Evolutionary conservation across 768 basidiomycete species (phyloP).

Genomic region (Hericium coralloides): DNA sequence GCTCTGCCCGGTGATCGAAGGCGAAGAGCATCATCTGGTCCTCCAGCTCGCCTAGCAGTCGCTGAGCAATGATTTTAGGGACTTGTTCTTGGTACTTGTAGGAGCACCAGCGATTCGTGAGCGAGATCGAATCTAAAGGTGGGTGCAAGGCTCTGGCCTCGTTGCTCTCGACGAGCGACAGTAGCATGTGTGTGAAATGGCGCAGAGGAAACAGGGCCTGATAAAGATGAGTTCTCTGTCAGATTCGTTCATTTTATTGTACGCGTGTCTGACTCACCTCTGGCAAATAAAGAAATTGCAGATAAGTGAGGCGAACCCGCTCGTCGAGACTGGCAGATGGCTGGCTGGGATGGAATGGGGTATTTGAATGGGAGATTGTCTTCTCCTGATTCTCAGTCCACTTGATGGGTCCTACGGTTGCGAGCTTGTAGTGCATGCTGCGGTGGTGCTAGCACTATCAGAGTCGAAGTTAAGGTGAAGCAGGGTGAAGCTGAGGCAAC

Average conservation of each 20-base stretch:
- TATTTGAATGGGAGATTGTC: neutral
- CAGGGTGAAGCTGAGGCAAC: neutral
- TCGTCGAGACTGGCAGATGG: neutral
- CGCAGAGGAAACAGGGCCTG: slow-evolving; percentile 68
- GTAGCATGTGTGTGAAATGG: slow-evolving; percentile 46
- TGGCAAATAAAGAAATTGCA: neutral
- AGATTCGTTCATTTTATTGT: neutral
- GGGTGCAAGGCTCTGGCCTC: slow-evolving; percentile 47
- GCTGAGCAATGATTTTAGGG: slow-evolving; percentile 7
- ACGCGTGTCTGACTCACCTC: neutral
- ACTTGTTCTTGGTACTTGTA: slow-evolving; percentile 50
- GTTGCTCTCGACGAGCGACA: slow-evolving; percentile 38
- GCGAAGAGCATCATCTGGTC: slow-evolving; percentile 16
- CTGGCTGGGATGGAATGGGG: neutral
- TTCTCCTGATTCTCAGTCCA: neutral
- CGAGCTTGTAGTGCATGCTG: neutral
- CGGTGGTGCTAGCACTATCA: neutral
- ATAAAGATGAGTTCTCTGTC: neutral
- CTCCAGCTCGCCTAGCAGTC: slow-evolving; percentile 19
- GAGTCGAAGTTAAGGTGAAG: neutral
- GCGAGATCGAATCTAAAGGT: slow-evolving; percentile 51
- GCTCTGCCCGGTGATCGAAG: neutral
- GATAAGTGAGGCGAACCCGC: neutral
- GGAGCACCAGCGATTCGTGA: slow-evolving; percentile 74
- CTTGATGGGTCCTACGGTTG: neutral